phyloP scores from a whole-genome alignment of 495 filamentous ascomycete genomes.

The Penicillium parvum region DNA sequence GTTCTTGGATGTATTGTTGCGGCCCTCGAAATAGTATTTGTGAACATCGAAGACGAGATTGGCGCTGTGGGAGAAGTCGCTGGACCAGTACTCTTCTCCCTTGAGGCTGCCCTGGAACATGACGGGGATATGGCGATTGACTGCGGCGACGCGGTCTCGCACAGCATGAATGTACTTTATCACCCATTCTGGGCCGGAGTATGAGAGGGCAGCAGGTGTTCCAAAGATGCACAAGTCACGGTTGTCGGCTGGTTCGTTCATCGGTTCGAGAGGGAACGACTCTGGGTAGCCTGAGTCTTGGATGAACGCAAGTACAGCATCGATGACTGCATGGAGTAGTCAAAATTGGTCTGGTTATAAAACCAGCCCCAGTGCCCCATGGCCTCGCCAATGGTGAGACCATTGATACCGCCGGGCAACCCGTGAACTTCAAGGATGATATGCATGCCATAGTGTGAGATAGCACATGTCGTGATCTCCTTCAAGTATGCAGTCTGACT shows the following conservation, averaged over 20 bases:
- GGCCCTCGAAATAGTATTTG: constrained; percentile 18
- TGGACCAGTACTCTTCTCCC: constrained; percentile 12
- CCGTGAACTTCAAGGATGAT: constrained; percentile 26
- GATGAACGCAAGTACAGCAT: constrained; percentile 18
- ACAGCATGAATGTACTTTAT: constrained; percentile 22
- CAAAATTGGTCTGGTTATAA: constrained; percentile 22
- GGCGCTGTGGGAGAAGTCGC: constrained; percentile 4
- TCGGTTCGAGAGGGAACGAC: constrained; percentile 19
- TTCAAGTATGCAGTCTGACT: constrained; percentile 22
- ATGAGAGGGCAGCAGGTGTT: constrained; percentile 18
- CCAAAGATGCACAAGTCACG: constrained; percentile 17
- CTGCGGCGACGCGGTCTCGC: constrained; percentile 5
- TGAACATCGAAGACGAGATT: constrained; percentile 25
- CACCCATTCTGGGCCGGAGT: constrained; percentile 16
- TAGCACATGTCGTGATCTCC: constrained; percentile 24
- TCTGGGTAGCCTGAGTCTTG: constrained; percentile 17
- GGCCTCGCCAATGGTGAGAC: constrained; percentile 23
- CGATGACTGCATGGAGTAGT: constrained; percentile 23
- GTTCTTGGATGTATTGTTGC: constrained; percentile 13
- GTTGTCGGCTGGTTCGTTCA: constrained; percentile 24
- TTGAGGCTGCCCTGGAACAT: constrained; percentile 24
- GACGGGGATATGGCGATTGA: constrained; percentile 16
- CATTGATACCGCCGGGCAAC: constrained; percentile 25
- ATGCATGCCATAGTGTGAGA: constrained; percentile 25
- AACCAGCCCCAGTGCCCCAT: constrained; percentile 24